Conservation (phyloP, 2,329 filamentous ascomycete genomes). For the Cercospora sojina region DNA sequence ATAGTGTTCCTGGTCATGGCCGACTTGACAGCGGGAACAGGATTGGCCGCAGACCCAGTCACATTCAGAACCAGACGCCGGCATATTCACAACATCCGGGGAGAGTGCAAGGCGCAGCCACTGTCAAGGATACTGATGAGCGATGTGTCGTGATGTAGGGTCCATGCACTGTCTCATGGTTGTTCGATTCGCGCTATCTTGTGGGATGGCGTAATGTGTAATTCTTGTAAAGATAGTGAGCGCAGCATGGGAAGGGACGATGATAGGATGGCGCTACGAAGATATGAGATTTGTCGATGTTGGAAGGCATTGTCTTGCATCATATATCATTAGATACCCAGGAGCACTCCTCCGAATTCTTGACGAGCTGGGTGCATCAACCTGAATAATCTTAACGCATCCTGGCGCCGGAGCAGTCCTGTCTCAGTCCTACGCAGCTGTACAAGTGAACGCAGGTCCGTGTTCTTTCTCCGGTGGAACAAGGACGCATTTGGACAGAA, state of each 20-base stretch:
- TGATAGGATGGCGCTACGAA: background rate
- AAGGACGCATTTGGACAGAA: no score
- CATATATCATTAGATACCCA: background rate
- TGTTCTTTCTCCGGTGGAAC: no score
- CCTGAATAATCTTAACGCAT: background rate
- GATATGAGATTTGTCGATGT: background rate
- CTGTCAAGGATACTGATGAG: constrained; percentile 37
- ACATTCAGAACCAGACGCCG: constrained; percentile 14
- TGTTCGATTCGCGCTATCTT: background rate
- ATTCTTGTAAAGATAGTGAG: background rate
- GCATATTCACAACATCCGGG: constrained; percentile 11
- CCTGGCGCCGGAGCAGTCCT: no score
- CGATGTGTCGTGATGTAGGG: constrained; percentile 52
- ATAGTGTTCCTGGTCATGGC: constrained; percentile 16
- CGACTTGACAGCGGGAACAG: constrained; percentile 22
- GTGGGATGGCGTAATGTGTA: background rate
- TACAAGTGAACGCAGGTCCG: no score
- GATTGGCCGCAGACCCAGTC: constrained; percentile 25
- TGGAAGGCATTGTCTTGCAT: background rate
- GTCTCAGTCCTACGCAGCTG: no score
- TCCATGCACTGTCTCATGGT: constrained; percentile 6
- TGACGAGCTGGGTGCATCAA: background rate
- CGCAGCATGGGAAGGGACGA: background rate
- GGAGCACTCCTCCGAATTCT: background rate
- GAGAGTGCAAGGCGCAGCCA: constrained; percentile 26